Conservation (phyloP, 768 basidiomycete genomes). For the Phaeotremella skinneri region DNA sequence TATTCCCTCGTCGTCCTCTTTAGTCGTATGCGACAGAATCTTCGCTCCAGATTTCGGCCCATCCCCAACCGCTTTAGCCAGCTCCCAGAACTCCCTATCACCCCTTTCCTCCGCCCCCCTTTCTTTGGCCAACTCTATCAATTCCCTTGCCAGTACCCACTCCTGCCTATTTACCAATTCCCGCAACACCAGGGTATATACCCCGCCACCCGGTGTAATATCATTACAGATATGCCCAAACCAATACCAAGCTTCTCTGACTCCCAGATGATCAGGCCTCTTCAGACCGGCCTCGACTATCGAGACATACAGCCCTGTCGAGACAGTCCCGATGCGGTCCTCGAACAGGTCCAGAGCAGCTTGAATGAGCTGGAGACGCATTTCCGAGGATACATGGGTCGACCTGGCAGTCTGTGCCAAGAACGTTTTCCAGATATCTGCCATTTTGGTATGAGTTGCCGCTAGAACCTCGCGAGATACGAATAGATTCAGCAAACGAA, state of each 20-base stretch:
- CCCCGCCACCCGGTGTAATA: background rate
- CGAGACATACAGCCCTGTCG: conserved; percentile 9
- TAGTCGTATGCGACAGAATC: background rate
- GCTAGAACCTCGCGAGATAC: background rate
- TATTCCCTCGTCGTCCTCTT: conserved; percentile 2
- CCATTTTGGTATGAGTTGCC: background rate
- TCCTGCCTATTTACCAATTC: conserved; percentile 5
- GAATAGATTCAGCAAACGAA: background rate
- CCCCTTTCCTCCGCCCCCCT: background rate
- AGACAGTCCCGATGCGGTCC: conserved; percentile 10
- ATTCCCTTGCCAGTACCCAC: conserved; percentile 12
- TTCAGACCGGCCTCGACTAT: conserved; percentile 4
- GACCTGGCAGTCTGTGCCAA: conserved; percentile 5
- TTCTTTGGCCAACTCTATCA: conserved; percentile 13
- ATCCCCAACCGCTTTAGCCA: background rate
- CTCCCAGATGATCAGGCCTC: conserved; percentile 4
- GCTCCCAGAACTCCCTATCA: conserved; percentile 11
- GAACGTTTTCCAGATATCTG: conserved; percentile 14
- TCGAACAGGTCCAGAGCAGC: conserved; percentile 15
- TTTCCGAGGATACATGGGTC: background rate
- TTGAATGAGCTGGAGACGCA: conserved; percentile 12
- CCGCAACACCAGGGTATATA: conserved; percentile 10
- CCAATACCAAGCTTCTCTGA: conserved; percentile 12
- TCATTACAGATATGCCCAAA: conserved; percentile 5
- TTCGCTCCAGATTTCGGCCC: conserved; percentile 6